phyloP scores from a whole-genome alignment of 108 stramenopile species.

The Nitzschia sp. region DNA sequence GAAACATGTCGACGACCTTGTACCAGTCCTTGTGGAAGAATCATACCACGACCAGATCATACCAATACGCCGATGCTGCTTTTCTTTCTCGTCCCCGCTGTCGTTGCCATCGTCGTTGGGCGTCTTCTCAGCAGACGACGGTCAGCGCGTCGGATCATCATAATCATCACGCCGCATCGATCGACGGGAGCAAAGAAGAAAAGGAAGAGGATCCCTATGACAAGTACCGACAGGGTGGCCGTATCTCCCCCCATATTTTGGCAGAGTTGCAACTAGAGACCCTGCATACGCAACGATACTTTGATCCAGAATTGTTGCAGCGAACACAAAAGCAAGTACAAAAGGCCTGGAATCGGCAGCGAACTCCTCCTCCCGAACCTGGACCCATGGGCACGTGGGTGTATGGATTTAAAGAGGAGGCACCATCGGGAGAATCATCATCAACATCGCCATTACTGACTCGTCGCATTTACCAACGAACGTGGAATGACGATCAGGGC shows the following conservation, averaged over 20 bases:
- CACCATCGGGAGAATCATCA: neutral
- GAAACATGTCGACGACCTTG: too few species aligned
- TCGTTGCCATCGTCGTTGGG: neutral
- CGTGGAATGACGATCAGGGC: neutral
- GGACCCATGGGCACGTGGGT: conserved; percentile 28
- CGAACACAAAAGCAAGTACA: neutral
- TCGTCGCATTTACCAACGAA: conserved; percentile 13
- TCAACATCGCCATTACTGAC: neutral
- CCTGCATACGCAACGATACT: neutral
- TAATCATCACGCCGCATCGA: neutral
- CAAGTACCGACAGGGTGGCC: conserved; percentile 1
- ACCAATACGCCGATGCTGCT: too few species aligned
- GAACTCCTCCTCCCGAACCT: conserved; percentile 11
- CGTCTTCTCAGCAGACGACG: neutral
- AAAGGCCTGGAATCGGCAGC: conserved; percentile 5
- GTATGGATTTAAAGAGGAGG: conserved; percentile 22
- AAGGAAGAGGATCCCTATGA: conserved; percentile 15
- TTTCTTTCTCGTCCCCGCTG: neutral
- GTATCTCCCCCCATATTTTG: conserved; percentile 3
- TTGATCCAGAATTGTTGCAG: conserved; percentile 6
- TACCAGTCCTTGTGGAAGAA: too few species aligned
- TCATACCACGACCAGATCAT: too few species aligned
- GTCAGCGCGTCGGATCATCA: neutral
- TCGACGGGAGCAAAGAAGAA: neutral
- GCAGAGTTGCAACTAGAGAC: conserved; percentile 10